Evolutionary conservation across 176 grass and related monocot species (phyloP).

Genomic region (Raddia guianensis): DNA sequence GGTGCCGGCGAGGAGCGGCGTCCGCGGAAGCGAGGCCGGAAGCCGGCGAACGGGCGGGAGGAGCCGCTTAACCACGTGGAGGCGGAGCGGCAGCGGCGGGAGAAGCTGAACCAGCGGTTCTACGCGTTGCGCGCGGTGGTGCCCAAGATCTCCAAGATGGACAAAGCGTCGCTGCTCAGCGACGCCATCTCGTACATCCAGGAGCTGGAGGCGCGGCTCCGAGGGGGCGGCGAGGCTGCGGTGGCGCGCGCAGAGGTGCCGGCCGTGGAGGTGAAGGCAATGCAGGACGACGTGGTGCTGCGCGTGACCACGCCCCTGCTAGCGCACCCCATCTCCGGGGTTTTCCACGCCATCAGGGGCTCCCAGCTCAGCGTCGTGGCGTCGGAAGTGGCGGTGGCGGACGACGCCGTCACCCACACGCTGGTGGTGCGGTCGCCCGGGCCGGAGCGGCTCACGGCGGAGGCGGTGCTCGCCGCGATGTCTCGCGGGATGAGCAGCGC

Average conservation of each 20-base stretch:
- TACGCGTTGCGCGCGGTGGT: slow-evolving; percentile 85
- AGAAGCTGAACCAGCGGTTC: slow-evolving; percentile 96
- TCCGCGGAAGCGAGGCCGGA: slow-evolving; percentile 80
- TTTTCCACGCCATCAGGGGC: slow-evolving; percentile 56
- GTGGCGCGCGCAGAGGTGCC: slow-evolving; percentile 37
- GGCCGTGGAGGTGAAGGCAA: slow-evolving; percentile 60
- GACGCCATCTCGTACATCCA: slow-evolving; percentile 88
- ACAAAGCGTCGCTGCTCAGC: slow-evolving; percentile 86
- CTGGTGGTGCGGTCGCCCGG: slow-evolving; percentile 65
- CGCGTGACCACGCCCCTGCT: slow-evolving; percentile 70
- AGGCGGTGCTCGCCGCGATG: slow-evolving; percentile 62
- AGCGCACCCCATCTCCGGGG: slow-evolving; percentile 56
- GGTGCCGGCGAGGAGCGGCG: slow-evolving; percentile 46
- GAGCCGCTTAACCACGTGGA: slow-evolving; percentile 95
- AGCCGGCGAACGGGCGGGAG: slow-evolving; percentile 86
- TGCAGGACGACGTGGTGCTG: slow-evolving; percentile 73
- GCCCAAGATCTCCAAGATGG: slow-evolving; percentile 90
- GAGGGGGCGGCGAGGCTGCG: slow-evolving; percentile 16
- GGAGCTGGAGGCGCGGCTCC: slow-evolving; percentile 68
- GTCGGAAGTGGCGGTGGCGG: slow-evolving; percentile 54
- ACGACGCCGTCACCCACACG: slow-evolving; percentile 67
- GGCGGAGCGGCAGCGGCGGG: slow-evolving; percentile 89
- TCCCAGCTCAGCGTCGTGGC: slow-evolving; percentile 55
- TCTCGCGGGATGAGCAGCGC: slow-evolving; percentile 40
- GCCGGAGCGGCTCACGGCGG: slow-evolving; percentile 51